Base-by-base conservation (phyloP, 2,329 filamentous ascomycete genomes). In the Diaporthe vaccinii region DNA sequence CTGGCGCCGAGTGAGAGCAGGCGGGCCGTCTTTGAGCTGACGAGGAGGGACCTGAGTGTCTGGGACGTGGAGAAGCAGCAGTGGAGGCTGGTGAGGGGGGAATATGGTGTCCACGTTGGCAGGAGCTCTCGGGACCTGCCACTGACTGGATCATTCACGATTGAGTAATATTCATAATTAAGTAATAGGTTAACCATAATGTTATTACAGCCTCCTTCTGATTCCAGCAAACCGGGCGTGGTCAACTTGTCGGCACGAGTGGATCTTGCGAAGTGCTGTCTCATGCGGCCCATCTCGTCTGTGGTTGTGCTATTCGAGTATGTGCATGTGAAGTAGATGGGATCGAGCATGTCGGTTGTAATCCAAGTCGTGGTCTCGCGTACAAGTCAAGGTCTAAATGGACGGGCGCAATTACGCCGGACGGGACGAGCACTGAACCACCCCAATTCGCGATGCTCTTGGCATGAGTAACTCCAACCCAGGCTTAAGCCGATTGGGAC, bases 31-130 rank as follows among this genome's bases (percentile, higher is more conserved):
- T 89, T 94, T 75, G 80, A 85, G 44, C 80, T 94, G 57, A 93
- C 87, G 22, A 86, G 92, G 57, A 87, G 91, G 75, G 92, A 94
- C 79, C 79, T 94, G 70, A 93, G 91, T 81, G 86, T 91, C 36
- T 94, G 92, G 93, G 91, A 93, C 80, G 86, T 89, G 5, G 84
- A 81, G 1, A 85, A 85, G 34, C 91, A 93, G 83, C 88, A 89
- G 79, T 94, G 92, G 92, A 84, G 85, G 59, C 78, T 92, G 74
- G 84, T 83, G 62, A 83, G 80, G 36, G 88, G 88, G 0, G 79
- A 82, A 15, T 89, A 88, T 75, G 77, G 75, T 2, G 74, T 90
- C 12, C 85, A 80, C 74, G 85, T 89, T 4, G 89, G 89, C 0
- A 83, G 83, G 1, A 89, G 87, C 77, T 89, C 87, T 78, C 81